phyloP scores from a whole-genome alignment of 2,329 filamentous ascomycete species.

The Grosmannia clavigera region DNA sequence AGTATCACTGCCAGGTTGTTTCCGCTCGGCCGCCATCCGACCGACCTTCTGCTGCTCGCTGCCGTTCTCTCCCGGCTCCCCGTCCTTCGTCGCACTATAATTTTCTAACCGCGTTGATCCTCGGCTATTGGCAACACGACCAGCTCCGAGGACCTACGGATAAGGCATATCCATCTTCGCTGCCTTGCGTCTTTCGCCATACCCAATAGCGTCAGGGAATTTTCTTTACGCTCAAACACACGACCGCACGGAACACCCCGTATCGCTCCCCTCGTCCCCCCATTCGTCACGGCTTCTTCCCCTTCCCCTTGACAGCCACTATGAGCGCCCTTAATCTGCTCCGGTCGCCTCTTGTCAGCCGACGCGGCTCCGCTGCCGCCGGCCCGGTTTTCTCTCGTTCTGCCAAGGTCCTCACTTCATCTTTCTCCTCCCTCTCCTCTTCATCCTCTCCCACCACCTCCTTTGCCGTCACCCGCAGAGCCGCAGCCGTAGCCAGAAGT shows the following conservation, averaged over 20 bases:
- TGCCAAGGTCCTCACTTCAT: conserved; percentile 6
- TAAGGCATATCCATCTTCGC: background rate
- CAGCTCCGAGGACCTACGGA: background rate
- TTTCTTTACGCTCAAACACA: background rate
- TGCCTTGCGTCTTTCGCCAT: background rate
- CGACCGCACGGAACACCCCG: background rate
- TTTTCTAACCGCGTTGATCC: conserved; percentile 9
- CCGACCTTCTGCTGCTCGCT: background rate
- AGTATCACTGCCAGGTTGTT: background rate
- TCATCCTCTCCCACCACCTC: conserved; percentile 3
- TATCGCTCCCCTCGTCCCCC: background rate
- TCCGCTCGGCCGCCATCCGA: conserved; percentile 1
- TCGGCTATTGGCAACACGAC: conserved; percentile 7
- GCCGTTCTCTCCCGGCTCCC: background rate
- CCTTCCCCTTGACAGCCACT: background rate
- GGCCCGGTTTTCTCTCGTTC: conserved; percentile 10
- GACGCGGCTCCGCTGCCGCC: conserved; percentile 6
- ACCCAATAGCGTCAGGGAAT: conserved; percentile 9
- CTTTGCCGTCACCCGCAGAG: background rate
- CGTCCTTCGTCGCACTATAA: background rate
- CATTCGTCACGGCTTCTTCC: background rate
- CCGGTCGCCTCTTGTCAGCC: conserved; percentile 9
- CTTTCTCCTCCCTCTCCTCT: conserved; percentile 2
- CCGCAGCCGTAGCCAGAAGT: background rate
- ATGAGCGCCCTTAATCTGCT: conserved; percentile 9